Percentiles rank a stretch among this genome's conserved stretches.
These are phyloP conservation scores for Adansonia grandidieri DNA, from an alignment of 441 rosid genomes.

Conservation along the genomic window DNA sequence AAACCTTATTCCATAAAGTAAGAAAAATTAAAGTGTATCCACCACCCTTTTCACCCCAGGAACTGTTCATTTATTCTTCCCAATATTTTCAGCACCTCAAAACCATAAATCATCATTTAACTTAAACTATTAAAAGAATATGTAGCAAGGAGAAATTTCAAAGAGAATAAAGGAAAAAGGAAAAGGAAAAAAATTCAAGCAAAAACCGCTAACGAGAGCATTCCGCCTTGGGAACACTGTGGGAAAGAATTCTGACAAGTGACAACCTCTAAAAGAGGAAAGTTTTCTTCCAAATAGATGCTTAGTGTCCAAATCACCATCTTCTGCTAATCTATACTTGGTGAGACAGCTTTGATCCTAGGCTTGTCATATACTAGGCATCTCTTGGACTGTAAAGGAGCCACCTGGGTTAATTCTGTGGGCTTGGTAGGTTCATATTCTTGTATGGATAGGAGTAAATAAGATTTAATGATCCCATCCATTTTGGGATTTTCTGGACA, in stretches of 20 bases:
- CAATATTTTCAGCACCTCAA: background rate
- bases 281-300: background rate
- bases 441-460: background rate
- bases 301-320: conserved; percentile 15
- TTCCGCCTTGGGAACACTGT: background rate
- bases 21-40: background rate
- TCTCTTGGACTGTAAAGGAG: background rate
- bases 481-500: background rate
- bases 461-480: background rate
- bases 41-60: background rate
- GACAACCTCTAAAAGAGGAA: background rate
- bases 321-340: conserved; percentile 12
- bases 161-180: background rate
- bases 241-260: background rate
- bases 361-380: background rate
- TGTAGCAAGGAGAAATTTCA: background rate
- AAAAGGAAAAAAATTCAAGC: background rate
- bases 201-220: background rate
- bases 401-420: background rate
- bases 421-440: background rate
- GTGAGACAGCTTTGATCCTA: background rate
- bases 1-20: background rate
- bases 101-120: background rate
- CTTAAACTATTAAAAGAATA: background rate
- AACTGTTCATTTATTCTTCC: background rate